Percentiles rank a stretch among this genome's conserved stretches.
Evolutionary conservation across 2,329 filamentous ascomycete genomes (phyloP).

Genomic region (Phoma herbarum): DNA sequence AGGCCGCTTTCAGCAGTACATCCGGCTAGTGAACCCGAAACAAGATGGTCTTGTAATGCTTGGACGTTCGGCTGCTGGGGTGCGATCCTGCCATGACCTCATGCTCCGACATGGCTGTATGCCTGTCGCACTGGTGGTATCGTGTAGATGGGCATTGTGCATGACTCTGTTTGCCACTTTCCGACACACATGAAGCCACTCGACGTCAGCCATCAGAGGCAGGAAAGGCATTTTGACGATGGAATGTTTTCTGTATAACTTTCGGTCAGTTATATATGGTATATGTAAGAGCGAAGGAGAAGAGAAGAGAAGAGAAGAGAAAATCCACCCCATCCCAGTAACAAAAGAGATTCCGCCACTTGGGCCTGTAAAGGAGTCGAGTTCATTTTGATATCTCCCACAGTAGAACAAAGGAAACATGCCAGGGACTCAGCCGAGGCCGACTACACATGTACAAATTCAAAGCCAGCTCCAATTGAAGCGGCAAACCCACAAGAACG

Average conservation of each 20-base stretch:
- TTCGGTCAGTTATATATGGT: not conserved
- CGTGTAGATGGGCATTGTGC: not conserved
- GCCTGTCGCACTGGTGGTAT: not conserved
- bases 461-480: not conserved
- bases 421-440: not conserved
- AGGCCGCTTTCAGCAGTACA: conserved; percentile 11
- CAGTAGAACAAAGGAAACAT: not conserved
- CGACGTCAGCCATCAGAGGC: too few species aligned
- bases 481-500: not conserved
- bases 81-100: not conserved
- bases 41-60: not conserved
- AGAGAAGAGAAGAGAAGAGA: not conserved
- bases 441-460: not conserved
- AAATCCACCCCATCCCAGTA: not conserved
- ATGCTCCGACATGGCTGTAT: not conserved
- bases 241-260: not conserved
- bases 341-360: not conserved
- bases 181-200: too few species aligned
- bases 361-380: not conserved
- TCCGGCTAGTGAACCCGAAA: not conserved
- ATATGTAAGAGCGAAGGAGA: not conserved
- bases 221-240: not conserved
- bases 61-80: not conserved
- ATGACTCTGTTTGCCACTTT: too few species aligned
- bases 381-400: not conserved